These are phyloP conservation scores for Skeletonema costatum DNA, from an alignment of 108 stramenopile genomes.

Conservation along the genomic window DNA sequence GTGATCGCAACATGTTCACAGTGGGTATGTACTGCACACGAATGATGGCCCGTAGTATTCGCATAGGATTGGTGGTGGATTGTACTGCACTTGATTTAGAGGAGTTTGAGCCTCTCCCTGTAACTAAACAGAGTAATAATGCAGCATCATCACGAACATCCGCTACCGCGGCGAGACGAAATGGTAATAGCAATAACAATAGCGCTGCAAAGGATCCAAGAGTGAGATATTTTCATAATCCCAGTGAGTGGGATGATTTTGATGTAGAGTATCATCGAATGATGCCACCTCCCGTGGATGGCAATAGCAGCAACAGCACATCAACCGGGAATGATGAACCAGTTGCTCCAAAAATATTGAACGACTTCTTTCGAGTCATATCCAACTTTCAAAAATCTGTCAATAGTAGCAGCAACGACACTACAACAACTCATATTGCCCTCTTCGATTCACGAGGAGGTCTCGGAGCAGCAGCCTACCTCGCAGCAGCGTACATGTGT, in stretches of 20 bases:
- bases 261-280: conserved; percentile 55
- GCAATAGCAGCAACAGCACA: neutral
- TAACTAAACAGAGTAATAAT: neutral
- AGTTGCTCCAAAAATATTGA: conserved; percentile 19
- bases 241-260: conserved; percentile 54
- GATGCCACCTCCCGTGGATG: conserved; percentile 11
- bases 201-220: conserved; percentile 25
- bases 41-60: conserved; percentile 45
- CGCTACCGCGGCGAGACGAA: neutral
- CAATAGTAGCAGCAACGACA: neutral
- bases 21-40: conserved; percentile 47
- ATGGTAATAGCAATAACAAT: neutral
- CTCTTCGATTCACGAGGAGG: conserved; percentile 57
- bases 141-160: neutral
- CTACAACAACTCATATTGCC: conserved; percentile 31
- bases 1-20: conserved; percentile 57
- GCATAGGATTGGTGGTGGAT: conserved; percentile 49
- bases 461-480: conserved; percentile 47
- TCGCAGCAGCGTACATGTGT: conserved; percentile 49
- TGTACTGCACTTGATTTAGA: conserved; percentile 54
- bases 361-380: conserved; percentile 29
- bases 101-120: conserved; percentile 43
- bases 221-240: conserved; percentile 57
- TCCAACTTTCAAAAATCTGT: conserved; percentile 31
- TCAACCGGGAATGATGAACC: conserved; percentile 5